Evolutionary conservation across 257 asterid genomes (phyloP).

Genomic region (Lycium barbarum): DNA sequence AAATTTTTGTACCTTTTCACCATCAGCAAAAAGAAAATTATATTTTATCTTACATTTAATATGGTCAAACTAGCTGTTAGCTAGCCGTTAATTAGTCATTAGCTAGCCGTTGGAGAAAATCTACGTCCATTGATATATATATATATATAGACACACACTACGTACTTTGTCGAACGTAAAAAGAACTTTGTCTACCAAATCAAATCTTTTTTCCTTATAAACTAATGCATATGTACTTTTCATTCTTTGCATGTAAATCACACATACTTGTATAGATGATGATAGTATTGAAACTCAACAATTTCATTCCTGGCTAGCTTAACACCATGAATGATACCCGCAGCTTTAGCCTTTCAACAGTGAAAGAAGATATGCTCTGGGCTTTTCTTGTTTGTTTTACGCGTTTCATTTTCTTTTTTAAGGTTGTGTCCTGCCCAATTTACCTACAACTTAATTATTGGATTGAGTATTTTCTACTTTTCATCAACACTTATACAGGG

Average conservation of each 20-base stretch:
- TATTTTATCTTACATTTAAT: too few relatives aligned
- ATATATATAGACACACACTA: too few relatives aligned
- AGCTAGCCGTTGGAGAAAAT: too few relatives aligned
- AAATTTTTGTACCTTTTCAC: background rate
- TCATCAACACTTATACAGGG: too few relatives aligned
- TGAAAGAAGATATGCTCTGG: background rate
- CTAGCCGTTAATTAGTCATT: too few relatives aligned
- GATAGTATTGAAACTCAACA: background rate
- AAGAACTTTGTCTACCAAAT: background rate
- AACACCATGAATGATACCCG: background rate
- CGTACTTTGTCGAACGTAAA: too few relatives aligned
- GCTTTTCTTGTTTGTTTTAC: background rate
- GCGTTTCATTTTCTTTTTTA: background rate
- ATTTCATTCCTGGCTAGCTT: background rate
- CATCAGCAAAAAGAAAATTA: too few relatives aligned
- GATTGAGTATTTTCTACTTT: too few relatives aligned
- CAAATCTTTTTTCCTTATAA: background rate
- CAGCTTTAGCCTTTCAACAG: background rate
- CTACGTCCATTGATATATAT: too few relatives aligned
- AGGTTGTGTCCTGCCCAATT: background rate
- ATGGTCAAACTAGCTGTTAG: too few relatives aligned
- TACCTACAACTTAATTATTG: background rate
- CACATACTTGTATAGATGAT: background rate
- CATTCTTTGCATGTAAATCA: background rate
- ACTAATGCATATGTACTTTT: background rate